phyloP scores from a whole-genome alignment of 2,329 filamentous ascomycete species.

The Bertia moriformis region DNA sequence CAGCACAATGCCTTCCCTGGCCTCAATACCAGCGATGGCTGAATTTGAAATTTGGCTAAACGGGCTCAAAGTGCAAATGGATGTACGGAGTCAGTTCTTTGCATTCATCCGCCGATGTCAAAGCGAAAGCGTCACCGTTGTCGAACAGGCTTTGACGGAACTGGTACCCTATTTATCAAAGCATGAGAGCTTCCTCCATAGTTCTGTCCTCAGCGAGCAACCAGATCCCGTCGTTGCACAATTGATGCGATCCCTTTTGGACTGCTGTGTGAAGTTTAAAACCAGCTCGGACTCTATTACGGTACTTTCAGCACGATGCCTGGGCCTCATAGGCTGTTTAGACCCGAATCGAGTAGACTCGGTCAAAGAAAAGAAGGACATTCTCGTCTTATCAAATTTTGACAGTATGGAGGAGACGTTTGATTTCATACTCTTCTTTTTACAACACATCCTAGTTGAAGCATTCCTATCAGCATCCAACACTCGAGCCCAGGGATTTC shows the following conservation, averaged over 20 bases:
- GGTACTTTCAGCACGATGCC: slow-evolving; percentile 38
- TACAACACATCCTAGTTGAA: slow-evolving; percentile 50
- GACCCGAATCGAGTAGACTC: slow-evolving; percentile 52
- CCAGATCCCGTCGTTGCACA: slow-evolving; percentile 41
- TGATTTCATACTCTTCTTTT: slow-evolving; percentile 46
- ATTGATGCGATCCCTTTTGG: slow-evolving; percentile 42
- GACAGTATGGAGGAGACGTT: slow-evolving; percentile 44
- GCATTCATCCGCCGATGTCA: slow-evolving; percentile 40
- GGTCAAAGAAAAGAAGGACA: slow-evolving; percentile 39
- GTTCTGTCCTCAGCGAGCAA: slow-evolving; percentile 45
- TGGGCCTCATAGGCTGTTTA: slow-evolving; percentile 50
- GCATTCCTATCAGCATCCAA: slow-evolving; percentile 54
- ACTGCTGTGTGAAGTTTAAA: slow-evolving; percentile 45
- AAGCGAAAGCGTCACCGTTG: slow-evolving; percentile 47
- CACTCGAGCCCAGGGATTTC: slow-evolving; percentile 48
- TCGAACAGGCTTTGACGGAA: slow-evolving; percentile 44
- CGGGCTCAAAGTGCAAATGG: slow-evolving; percentile 34
- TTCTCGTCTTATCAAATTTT: slow-evolving; percentile 53
- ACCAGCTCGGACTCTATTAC: slow-evolving; percentile 29
- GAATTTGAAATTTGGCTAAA: slow-evolving; percentile 37
- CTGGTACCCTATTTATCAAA: slow-evolving; percentile 36
- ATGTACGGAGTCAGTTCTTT: slow-evolving; percentile 35
- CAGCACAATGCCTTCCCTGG: slow-evolving; percentile 43
- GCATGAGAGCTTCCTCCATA: slow-evolving; percentile 45
- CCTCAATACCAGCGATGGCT: slow-evolving; percentile 37